Evolutionary conservation across 2,329 filamentous ascomycete species (phyloP), one percentile per base, ranked within the genome.

Genomic region (Colletotrichum liriopes): DNA sequence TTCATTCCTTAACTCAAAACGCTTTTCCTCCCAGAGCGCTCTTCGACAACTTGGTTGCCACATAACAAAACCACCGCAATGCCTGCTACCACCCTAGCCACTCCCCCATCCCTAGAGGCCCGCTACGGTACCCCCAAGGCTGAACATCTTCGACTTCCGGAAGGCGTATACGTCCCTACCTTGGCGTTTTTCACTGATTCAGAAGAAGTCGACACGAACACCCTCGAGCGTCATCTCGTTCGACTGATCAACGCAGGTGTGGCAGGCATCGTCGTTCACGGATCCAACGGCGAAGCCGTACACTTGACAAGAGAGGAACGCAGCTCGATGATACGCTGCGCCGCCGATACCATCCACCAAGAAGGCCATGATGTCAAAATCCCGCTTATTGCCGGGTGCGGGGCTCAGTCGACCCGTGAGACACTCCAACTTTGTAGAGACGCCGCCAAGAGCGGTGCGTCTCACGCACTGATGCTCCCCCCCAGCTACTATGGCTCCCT

Each of bases 201-300:
- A 3, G 81, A 83, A 52, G 80, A 81, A 2, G 60, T 83, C 26
- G 79, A 83, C 62, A 74, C 74, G 8, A 71, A 76, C 9, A 77
- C 78, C 2, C 78, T 82, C 59, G 78, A 81, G 63, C 75, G 76
- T 37, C 82, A 83, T 54, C 73, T 82, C 56, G 77, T 81, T 59
- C 78, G 80, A 47, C 77, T 83, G 11, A 64, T 89, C 56, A 81
- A 87, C 67, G 87, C 90, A 29, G 92, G 91, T 45, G 86, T 94
- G 52, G 86, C 91, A 23, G 92, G 92, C 54, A 84, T 94, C 63
- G 89, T 93, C 26, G 90, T 90, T 4, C 92, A 93, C 79, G 92
- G 92, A 49, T 93, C 90, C 76, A 94, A 94, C 78, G 93, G 92
- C 77, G 93, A 94, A 82, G 92, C 92, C 0, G 91, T 92, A 3